phyloP scores from a whole-genome alignment of 2,329 filamentous ascomycete genomes.

The Alternaria burnsii region DNA sequence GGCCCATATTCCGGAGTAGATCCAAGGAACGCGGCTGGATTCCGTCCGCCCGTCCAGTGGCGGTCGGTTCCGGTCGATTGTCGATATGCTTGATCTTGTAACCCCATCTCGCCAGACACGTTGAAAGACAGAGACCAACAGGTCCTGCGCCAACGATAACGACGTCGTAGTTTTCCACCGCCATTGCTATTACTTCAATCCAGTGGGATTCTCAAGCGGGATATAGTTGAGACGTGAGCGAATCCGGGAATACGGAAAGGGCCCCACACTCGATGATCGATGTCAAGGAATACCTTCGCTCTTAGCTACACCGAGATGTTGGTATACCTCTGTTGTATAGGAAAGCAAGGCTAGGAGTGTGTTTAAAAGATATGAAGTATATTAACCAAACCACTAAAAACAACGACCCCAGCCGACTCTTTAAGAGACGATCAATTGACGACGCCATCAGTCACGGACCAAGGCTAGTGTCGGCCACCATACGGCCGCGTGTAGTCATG shows the following conservation, averaged over 20 bases:
- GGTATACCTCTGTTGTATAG: not conserved
- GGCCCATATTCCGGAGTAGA: slow-evolving; percentile 85
- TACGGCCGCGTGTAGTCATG: slow-evolving; percentile 19
- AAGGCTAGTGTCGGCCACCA: slow-evolving; percentile 26
- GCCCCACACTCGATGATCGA: slow-evolving; percentile 10
- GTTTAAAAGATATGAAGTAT: not conserved
- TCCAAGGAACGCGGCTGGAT: slow-evolving; percentile 91
- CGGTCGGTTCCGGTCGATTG: slow-evolving; percentile 84
- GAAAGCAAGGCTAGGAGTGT: not conserved
- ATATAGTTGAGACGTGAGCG: not conserved
- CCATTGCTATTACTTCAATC: slow-evolving; percentile 16
- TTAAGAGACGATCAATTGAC: slow-evolving; percentile 17
- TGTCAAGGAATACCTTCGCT: slow-evolving; percentile 8
- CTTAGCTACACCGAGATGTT: slow-evolving; percentile 1
- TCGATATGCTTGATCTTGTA: slow-evolving; percentile 97
- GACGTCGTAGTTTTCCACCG: slow-evolving; percentile 66
- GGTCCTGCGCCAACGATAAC: slow-evolving; percentile 91
- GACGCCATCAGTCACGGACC: slow-evolving; percentile 20
- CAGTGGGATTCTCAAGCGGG: not conserved
- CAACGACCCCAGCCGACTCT: slow-evolving; percentile 12
- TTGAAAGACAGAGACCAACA: slow-evolving; percentile 85
- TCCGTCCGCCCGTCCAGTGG: slow-evolving; percentile 87
- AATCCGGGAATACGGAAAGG: slow-evolving; percentile 3
- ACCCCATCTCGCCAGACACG: slow-evolving; percentile 88
- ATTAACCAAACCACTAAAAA: not conserved